Percentiles rank a stretch among this genome's conserved stretches.
Conservation (phyloP, 371 early-diverging fungal species). For the Zychaea mexicana region DNA sequence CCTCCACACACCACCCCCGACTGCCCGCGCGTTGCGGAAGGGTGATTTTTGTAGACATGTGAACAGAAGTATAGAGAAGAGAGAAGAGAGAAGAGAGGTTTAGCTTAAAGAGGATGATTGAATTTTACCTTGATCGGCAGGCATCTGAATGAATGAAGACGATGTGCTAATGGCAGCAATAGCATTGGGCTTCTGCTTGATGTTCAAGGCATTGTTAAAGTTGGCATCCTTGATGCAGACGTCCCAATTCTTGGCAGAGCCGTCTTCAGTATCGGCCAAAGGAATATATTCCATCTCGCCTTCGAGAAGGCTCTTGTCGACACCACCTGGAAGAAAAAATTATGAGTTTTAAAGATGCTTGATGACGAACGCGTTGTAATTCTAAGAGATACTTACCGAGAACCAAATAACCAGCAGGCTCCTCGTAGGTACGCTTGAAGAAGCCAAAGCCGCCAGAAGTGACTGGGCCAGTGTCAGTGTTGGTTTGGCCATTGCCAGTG, state of each 20-base stretch:
- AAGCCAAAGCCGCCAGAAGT: constrained; percentile 36
- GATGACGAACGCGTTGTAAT: too few relatives aligned
- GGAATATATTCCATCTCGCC: constrained; percentile 40
- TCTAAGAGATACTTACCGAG: constrained; percentile 26
- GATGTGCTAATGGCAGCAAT: constrained; percentile 45
- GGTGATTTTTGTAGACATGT: too few relatives aligned
- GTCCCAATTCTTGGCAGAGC: constrained; percentile 38
- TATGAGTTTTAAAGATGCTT: too few relatives aligned
- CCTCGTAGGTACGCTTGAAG: constrained; percentile 27
- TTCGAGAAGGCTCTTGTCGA: constrained; percentile 39
- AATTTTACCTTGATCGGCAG: constrained; percentile 44
- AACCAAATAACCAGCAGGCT: constrained; percentile 48
- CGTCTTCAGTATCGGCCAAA: constrained; percentile 22
- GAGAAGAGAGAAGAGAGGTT: background rate
- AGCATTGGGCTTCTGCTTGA: constrained; percentile 32
- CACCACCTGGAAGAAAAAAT: constrained; percentile 33
- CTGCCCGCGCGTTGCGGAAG: too few relatives aligned
- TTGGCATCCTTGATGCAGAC: constrained; percentile 42
- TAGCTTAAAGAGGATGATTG: background rate
- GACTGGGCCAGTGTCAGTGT: constrained; percentile 5
- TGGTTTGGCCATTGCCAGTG: background rate
- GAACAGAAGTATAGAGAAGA: too few relatives aligned
- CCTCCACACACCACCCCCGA: too few relatives aligned
- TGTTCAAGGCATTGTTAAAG: constrained; percentile 30
- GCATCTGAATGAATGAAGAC: constrained; percentile 41